Base-by-base conservation (phyloP, 2,329 filamentous ascomycete genomes). In the Penicillium digitatum region DNA sequence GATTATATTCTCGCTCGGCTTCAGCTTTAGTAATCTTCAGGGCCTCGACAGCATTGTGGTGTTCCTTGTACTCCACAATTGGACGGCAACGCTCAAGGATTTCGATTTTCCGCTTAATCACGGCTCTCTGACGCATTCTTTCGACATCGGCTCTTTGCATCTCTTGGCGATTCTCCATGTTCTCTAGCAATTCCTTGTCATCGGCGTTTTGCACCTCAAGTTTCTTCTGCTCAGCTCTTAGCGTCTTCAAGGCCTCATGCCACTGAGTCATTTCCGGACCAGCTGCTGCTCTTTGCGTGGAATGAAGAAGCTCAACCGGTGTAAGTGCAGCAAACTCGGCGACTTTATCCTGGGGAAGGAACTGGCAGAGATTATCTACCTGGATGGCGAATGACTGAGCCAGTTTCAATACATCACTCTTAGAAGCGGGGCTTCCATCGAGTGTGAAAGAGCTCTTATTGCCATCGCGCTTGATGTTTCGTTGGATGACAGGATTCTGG, bases 301-400 rank as follows among this genome's bases (percentile, higher is more conserved):
- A 89, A 56, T 86, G 81, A 0, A 99, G 80, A 20, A 96, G 81
- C 42, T 95, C 88, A 12, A 95, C 79, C 0, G 93, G 88, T 9
- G 85, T 88, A 62, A 95, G 83, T 5, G 83, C 87, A 5, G 94
- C 90, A 69, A 99, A 99, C 68, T 96, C 92, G 24, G 91, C 90
- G 1, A 99, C 94, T 63, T 92, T 88, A 70, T 99, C 94, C 72
- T 99, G 94, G 0, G 94, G 94, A 42, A 99, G 77, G 66, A 99
- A 99, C 70, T 99, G 94, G 71, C 94, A 99, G 2, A 99, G 80
- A 64, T 99, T 99, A 77, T 99, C 94, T 61, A 97, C 90, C 72
- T 99, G 94, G 48, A 99, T 97, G 46, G 87, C 87, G 66, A 95
- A 85, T 10, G 80, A 81, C 56, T 79, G 82, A 57, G 87, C 88